Conservation (phyloP, 2,329 filamentous ascomycete species). For the Podosphaera xanthii region DNA sequence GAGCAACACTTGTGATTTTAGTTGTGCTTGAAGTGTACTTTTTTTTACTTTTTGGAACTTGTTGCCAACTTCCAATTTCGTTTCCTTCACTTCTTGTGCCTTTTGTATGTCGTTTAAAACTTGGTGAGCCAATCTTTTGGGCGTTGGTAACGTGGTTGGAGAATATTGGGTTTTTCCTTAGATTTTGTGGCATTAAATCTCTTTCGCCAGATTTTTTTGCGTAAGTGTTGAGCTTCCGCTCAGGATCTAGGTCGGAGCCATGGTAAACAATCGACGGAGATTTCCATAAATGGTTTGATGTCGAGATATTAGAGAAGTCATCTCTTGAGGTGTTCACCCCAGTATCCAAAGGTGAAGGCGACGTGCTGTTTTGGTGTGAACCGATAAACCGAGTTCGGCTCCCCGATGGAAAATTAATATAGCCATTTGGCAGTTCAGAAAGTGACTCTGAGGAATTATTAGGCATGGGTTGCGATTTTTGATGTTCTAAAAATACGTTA, state of each 20-base stretch:
- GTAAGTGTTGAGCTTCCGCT: conserved; percentile 5
- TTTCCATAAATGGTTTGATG: conserved; percentile 50
- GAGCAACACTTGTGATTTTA: conserved; percentile 23
- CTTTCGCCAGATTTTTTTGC: conserved; percentile 5
- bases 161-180: conserved; percentile 11
- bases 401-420: conserved; percentile 12
- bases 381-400: conserved; percentile 9
- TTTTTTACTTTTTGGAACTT: conserved; percentile 29
- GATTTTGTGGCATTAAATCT: conserved; percentile 4
- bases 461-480: conserved; percentile 5
- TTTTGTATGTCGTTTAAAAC: conserved; percentile 30
- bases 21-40: conserved; percentile 21
- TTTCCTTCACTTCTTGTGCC: conserved; percentile 30
- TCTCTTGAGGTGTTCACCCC: conserved; percentile 11
- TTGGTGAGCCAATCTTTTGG: conserved; percentile 9
- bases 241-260: conserved; percentile 23
- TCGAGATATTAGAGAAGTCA: conserved; percentile 31
- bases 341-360: conserved; percentile 14
- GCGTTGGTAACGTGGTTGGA: conserved; percentile 17
- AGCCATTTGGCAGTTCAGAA: conserved; percentile 7
- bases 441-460: conserved; percentile 1
- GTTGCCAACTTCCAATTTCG: conserved; percentile 30
- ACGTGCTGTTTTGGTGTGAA: conserved; percentile 11
- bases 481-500: conserved; percentile 2
- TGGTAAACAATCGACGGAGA: conserved; percentile 42